Conservation (phyloP, 768 basidiomycete genomes). For the Daedalea quercina region DNA sequence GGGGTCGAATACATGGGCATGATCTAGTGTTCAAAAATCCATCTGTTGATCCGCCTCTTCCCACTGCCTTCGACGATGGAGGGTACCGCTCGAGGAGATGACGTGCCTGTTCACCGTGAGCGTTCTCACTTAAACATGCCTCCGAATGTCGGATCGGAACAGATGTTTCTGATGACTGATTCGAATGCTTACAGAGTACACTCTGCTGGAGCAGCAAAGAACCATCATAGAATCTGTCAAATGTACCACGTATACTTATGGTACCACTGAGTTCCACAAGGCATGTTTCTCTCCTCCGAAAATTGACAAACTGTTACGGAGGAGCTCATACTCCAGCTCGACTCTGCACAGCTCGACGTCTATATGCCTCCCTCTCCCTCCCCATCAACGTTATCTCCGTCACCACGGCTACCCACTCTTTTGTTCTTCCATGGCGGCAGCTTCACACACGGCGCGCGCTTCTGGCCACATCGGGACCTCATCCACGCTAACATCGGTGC, state of each 20-base stretch:
- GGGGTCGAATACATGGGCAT: neutral
- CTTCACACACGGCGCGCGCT: conserved; percentile 46
- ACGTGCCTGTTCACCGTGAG: neutral
- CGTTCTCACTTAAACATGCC: no score
- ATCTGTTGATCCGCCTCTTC: neutral
- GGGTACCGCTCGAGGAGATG: neutral
- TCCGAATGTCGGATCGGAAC: neutral
- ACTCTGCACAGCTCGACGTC: neutral
- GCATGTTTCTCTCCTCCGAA: neutral
- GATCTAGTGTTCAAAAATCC: neutral
- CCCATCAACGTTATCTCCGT: neutral
- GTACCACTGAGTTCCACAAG: neutral
- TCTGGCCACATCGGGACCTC: conserved; percentile 40
- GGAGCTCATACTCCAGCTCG: neutral
- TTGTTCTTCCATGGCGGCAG: conserved; percentile 68
- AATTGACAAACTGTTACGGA: neutral
- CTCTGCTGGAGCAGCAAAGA: neutral
- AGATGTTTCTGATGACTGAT: neutral
- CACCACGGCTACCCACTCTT: conserved; percentile 38
- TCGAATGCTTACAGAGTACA: neutral
- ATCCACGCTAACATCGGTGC: conserved; percentile 51
- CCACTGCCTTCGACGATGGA: neutral
- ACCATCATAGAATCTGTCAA: neutral
- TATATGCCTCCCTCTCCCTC: neutral
- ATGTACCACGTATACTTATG: neutral